Evolutionary conservation across 768 basidiomycete species (phyloP).

Genomic region (Tubosaeta sp.): DNA sequence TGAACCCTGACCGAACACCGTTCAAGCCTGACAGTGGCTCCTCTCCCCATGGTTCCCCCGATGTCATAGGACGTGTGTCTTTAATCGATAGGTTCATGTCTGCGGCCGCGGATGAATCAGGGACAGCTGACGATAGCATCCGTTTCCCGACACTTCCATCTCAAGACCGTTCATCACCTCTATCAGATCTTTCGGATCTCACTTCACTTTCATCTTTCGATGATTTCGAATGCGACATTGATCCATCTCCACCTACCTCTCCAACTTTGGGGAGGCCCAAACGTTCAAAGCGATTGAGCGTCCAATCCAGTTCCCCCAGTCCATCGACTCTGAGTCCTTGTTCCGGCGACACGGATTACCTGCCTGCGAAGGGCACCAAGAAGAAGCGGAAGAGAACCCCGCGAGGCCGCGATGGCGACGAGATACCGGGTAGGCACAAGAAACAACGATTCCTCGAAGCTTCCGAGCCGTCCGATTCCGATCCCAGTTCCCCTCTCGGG

Average conservation of each 20-base stretch:
- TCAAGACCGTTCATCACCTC: constrained; percentile 19
- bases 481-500: constrained; percentile 1
- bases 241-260: constrained; percentile 19
- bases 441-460: constrained; percentile 1
- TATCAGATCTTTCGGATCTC: constrained; percentile 28
- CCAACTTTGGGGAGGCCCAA: constrained; percentile 2
- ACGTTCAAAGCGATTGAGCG: neutral
- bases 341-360: constrained; percentile 6
- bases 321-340: constrained; percentile 2
- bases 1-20: neutral
- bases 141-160: neutral
- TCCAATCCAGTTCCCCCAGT: neutral
- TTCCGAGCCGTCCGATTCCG: neutral
- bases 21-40: neutral
- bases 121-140: neutral
- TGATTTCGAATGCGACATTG: neutral
- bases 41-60: constrained; percentile 7
- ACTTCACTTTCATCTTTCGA: constrained; percentile 25
- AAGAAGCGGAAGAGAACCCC: constrained; percentile 18
- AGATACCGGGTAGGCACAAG: constrained; percentile 9
- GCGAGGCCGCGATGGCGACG: constrained; percentile 8
- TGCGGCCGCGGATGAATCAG: constrained; percentile 16
- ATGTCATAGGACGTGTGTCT: constrained; percentile 16
- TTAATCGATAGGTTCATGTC: constrained; percentile 28
- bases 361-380: constrained; percentile 15